Conservation (phyloP, 805 yeast species). For the Wickerhamomyces mucosus region DNA sequence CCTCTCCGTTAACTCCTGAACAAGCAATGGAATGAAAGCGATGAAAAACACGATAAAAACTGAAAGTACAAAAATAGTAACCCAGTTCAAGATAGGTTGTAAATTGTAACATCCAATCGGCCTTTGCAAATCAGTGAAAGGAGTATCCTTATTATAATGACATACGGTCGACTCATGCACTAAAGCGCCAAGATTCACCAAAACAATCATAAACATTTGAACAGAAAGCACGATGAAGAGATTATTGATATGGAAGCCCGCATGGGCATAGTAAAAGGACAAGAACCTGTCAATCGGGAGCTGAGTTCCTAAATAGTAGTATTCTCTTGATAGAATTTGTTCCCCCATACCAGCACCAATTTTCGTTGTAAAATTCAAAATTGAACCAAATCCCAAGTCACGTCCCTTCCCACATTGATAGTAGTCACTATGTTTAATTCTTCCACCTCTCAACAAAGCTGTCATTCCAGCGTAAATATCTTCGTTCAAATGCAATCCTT, state of each 20-base stretch:
- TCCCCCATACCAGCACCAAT: conserved; percentile 99
- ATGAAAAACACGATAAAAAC: conserved; percentile 90
- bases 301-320: conserved; percentile 83
- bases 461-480: conserved; percentile 96
- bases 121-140: conserved; percentile 60
- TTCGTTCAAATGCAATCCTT: conserved; percentile 85
- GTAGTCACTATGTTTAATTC: conserved; percentile 91
- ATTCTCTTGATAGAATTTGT: conserved; percentile 85
- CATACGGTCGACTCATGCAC: conserved; percentile 66
- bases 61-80: conserved; percentile 76
- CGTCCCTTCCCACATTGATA: conserved; percentile 97
- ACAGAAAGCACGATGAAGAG: conserved; percentile 79
- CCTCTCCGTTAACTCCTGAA: conserved; percentile 82
- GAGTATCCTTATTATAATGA: conserved; percentile 51
- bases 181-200: conserved; percentile 73
- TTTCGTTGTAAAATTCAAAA: conserved; percentile 86
- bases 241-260: conserved; percentile 92
- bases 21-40: conserved; percentile 77
- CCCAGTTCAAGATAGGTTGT: conserved; percentile 85
- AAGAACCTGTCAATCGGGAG: conserved; percentile 83
- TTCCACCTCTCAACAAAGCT: conserved; percentile 82
- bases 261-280: conserved; percentile 93
- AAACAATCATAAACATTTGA: conserved; percentile 74
- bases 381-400: conserved; percentile 88
- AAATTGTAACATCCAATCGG: conserved; percentile 85